A percentile compares a stretch with the other conserved stretches of the same genome.
Conservation (phyloP, 306 rosid genomes). For the Prunus mongolica region DNA sequence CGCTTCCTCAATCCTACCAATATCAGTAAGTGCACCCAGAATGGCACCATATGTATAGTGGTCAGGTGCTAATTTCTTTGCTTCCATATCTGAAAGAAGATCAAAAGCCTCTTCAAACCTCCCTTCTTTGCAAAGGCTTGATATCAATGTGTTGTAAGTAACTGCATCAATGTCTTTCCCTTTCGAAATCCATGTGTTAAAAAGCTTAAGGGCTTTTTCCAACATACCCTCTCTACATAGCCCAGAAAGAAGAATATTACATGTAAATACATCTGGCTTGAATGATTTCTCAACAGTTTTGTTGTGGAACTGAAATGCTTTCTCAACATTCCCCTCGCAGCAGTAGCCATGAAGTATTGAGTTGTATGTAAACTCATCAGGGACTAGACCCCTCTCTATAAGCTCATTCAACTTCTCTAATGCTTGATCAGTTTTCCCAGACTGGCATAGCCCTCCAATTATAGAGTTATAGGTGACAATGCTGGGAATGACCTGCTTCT, state of each 20-base stretch:
- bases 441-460: slow-evolving; percentile 67
- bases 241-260: slow-evolving; percentile 79
- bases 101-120: slow-evolving; percentile 59
- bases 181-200: slow-evolving; percentile 60
- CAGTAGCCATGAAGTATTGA: slow-evolving; percentile 78
- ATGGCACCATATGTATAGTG: slow-evolving; percentile 59
- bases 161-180: slow-evolving; percentile 59
- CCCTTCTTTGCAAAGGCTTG: slow-evolving; percentile 68
- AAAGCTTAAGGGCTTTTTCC: slow-evolving; percentile 73
- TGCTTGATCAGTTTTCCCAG: slow-evolving; percentile 65
- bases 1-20: slow-evolving; percentile 64
- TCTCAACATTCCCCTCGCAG: slow-evolving; percentile 64
- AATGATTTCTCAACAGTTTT: slow-evolving; percentile 62
- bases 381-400: slow-evolving; percentile 56
- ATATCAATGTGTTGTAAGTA: slow-evolving; percentile 78
- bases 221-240: slow-evolving; percentile 67
- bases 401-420: slow-evolving; percentile 71
- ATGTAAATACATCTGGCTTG: slow-evolving; percentile 63
- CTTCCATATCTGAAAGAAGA: slow-evolving; percentile 67
- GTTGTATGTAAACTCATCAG: slow-evolving; percentile 72
- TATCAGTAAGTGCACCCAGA: slow-evolving; percentile 41
- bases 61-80: slow-evolving; percentile 58
- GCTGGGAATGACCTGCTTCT: slow-evolving; percentile 59
- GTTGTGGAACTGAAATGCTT: slow-evolving; percentile 83
- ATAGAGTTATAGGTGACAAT: slow-evolving; percentile 63